Conservation (phyloP, 805 yeast genomes). For the Kodamaea jinghongensis region DNA sequence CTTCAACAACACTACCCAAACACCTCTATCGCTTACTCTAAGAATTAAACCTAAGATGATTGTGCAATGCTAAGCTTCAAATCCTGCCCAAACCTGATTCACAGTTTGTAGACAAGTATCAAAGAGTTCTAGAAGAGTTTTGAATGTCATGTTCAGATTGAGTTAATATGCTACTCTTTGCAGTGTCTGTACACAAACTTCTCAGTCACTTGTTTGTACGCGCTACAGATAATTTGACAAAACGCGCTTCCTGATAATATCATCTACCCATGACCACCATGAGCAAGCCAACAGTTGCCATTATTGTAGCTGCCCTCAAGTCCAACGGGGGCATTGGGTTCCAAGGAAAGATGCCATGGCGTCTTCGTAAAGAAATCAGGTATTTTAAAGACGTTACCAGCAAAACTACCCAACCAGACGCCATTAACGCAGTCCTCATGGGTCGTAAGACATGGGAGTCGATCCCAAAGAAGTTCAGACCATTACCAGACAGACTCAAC, state of each 20-base stretch:
- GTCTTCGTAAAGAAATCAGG: conserved; percentile 76
- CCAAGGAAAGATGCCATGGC: conserved; percentile 86
- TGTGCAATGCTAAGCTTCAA: too few relatives aligned
- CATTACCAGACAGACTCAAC: conserved; percentile 72
- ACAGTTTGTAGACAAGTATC: too few relatives aligned
- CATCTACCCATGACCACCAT: neutral
- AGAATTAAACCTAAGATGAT: too few relatives aligned
- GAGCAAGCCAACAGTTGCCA: conserved; percentile 24
- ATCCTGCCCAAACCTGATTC: too few relatives aligned
- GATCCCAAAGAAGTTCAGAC: conserved; percentile 80
- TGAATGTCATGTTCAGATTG: too few relatives aligned
- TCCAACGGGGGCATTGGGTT: conserved; percentile 84
- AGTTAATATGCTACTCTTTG: too few relatives aligned
- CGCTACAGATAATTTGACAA: too few relatives aligned
- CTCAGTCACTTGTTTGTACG: too few relatives aligned
- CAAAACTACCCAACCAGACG: conserved; percentile 26
- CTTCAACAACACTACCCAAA: too few relatives aligned
- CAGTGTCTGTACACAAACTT: too few relatives aligned
- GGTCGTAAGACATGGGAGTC: conserved; percentile 97
- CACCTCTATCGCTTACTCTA: too few relatives aligned
- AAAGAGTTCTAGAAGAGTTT: too few relatives aligned
- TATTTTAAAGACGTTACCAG: conserved; percentile 78
- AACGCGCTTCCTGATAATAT: neutral
- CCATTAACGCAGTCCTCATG: conserved; percentile 81
- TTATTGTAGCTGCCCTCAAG: conserved; percentile 82